Conservation (phyloP, 129 eudicot species). For the Lactuca sativa region DNA sequence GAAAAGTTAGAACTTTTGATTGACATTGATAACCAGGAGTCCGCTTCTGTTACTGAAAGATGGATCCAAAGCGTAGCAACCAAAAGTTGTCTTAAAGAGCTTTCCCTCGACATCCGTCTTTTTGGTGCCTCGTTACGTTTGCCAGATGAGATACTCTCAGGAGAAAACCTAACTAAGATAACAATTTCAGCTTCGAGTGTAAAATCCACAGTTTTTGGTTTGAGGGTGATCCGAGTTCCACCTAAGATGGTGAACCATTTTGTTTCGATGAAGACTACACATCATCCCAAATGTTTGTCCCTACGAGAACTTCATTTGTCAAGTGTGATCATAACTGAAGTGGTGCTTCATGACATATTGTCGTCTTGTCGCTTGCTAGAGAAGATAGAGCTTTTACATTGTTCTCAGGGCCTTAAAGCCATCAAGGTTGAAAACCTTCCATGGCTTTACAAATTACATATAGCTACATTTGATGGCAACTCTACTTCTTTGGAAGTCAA, state of each 20-base stretch:
- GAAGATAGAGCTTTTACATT: background rate
- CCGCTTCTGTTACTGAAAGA: background rate
- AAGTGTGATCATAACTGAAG: background rate
- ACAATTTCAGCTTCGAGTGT: background rate
- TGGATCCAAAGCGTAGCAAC: background rate
- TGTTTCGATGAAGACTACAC: background rate
- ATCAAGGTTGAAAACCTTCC: background rate
- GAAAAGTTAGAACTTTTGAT: background rate
- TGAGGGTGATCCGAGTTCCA: too few relatives aligned
- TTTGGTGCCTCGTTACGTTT: background rate
- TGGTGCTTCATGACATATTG: background rate
- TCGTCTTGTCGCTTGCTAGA: background rate
- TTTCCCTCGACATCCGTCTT: background rate
- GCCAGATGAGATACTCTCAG: conserved; percentile 4
- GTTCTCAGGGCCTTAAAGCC: background rate
- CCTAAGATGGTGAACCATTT: too few relatives aligned
- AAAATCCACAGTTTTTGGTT: too few relatives aligned
- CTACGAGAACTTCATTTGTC: background rate
- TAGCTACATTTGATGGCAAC: background rate
- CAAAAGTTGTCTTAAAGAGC: conserved; percentile 1
- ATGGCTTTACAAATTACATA: background rate
- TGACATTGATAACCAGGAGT: background rate
- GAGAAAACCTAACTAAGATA: background rate
- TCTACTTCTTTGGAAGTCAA: background rate
- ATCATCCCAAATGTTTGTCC: background rate